Evolutionary conservation across 176 grass and related monocot species (phyloP).

Genomic region (Pontederia paniculata): DNA sequence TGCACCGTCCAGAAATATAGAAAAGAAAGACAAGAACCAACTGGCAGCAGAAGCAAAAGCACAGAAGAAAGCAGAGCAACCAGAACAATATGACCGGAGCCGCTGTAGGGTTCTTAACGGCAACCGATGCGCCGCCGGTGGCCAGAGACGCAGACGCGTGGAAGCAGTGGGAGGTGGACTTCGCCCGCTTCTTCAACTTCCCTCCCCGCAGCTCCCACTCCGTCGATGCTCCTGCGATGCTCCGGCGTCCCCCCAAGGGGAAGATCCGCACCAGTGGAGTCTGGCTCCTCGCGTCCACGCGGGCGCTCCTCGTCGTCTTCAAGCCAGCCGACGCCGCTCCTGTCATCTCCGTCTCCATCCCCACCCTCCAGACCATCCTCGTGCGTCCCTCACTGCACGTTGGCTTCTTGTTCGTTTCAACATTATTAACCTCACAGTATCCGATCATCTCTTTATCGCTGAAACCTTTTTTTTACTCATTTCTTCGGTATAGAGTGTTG

Average conservation of each 20-base stretch:
- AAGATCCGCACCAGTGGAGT: conserved; percentile 29
- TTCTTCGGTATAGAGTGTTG: no score
- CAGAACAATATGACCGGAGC: background rate
- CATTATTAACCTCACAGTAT: background rate
- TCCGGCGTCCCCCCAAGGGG: conserved; percentile 22
- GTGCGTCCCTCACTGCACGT: background rate
- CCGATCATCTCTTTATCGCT: no score
- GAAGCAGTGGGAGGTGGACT: conserved; percentile 48
- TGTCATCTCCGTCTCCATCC: conserved; percentile 50
- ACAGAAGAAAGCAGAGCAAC: no score
- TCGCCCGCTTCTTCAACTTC: conserved; percentile 48
- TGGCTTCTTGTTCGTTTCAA: background rate
- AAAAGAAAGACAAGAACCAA: no score
- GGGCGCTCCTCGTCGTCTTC: conserved; percentile 25
- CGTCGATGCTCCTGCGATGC: conserved; percentile 20
- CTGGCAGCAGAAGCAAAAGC: no score
- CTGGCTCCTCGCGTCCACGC: conserved; percentile 35
- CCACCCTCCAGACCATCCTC: conserved; percentile 13
- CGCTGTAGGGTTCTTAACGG: background rate
- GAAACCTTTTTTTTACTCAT: no score
- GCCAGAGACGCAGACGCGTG: background rate
- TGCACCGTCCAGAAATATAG: no score
- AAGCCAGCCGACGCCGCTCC: conserved; percentile 11
- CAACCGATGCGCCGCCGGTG: background rate
- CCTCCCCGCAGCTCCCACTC: conserved; percentile 13